Evolutionary conservation across 805 yeast species (phyloP).

Genomic region (Myxozyma mucilagina): DNA sequence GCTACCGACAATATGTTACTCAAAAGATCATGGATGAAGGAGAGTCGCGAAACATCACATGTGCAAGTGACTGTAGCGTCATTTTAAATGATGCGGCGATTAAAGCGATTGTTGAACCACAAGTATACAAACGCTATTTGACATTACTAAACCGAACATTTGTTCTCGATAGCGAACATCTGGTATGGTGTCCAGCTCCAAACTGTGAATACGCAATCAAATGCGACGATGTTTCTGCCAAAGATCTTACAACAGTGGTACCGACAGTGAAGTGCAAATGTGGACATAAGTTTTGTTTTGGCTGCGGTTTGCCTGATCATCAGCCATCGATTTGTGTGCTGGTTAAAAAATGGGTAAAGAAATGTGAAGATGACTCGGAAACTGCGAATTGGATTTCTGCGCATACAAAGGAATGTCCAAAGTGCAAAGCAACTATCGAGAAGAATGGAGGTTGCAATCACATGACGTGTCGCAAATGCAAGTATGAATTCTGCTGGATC

Average conservation of each 20-base stretch:
- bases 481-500: conserved; percentile 88
- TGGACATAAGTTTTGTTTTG: conserved; percentile 74
- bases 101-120: conserved; percentile 43
- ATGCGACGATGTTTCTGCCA: conserved; percentile 33
- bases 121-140: conserved; percentile 34
- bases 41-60: conserved; percentile 49
- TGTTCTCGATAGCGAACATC: conserved; percentile 52
- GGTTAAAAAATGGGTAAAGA: conserved; percentile 68
- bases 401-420: conserved; percentile 84
- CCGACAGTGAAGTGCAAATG: conserved; percentile 71
- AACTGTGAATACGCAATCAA: conserved; percentile 68
- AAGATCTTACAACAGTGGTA: conserved; percentile 40
- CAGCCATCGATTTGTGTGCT: conserved; percentile 78
- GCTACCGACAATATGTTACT: conserved; percentile 63
- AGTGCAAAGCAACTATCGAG: conserved; percentile 76
- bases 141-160: conserved; percentile 43
- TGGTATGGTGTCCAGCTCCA: conserved; percentile 82
- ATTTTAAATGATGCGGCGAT: conserved; percentile 40
- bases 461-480: conserved; percentile 82
- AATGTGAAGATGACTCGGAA: conserved; percentile 84
- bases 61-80: conserved; percentile 63
- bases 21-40: conserved; percentile 44
- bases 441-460: conserved; percentile 98
- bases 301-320: conserved; percentile 75
- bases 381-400: conserved; percentile 83